phyloP scores from a whole-genome alignment of 305 asterid genomes.

The Fraxinus greggii region DNA sequence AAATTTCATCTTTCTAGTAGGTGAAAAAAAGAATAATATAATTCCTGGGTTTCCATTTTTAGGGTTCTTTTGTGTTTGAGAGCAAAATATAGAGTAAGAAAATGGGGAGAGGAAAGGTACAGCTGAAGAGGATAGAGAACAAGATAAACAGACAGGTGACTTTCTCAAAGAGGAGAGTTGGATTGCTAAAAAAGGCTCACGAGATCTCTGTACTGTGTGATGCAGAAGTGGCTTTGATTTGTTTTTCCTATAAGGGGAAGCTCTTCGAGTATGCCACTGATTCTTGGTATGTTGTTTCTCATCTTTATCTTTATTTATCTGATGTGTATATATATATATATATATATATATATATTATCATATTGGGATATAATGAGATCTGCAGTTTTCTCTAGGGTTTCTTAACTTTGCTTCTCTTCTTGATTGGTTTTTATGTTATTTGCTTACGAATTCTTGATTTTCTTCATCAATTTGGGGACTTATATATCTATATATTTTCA shows the following conservation, averaged over 20 bases:
- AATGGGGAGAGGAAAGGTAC: conserved; percentile 88
- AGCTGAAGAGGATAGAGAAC: conserved; percentile 76
- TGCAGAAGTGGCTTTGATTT: conserved; percentile 70
- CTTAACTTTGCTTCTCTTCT: not conserved
- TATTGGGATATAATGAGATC: conserved; percentile 1
- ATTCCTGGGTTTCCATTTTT: conserved; percentile 52
- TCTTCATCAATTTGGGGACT: not conserved
- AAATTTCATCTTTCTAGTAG: conserved; percentile 19
- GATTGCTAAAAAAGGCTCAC: conserved; percentile 78
- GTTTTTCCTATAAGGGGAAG: conserved; percentile 73
- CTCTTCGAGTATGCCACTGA: conserved; percentile 75
- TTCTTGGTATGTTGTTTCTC: conserved; percentile 43
- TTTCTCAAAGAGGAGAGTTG: conserved; percentile 74
- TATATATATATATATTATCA: not conserved
- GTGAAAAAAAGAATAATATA: conserved; percentile 15
- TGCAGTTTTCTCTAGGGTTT: conserved; percentile 23
- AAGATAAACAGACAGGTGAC: conserved; percentile 82
- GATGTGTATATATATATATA: too few species aligned
- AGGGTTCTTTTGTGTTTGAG: conserved; percentile 16
- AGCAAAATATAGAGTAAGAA: not conserved
- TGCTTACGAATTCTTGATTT: conserved; percentile 17
- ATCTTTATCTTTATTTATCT: not conserved
- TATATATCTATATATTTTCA: not conserved
- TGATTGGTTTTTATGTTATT: not conserved
- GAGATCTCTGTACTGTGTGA: conserved; percentile 81